A percentile compares a stretch with the other conserved stretches of the same genome.
Evolutionary conservation across 352 stramenopile genomes (phyloP).

Genomic region (Phytophthora sp.): DNA sequence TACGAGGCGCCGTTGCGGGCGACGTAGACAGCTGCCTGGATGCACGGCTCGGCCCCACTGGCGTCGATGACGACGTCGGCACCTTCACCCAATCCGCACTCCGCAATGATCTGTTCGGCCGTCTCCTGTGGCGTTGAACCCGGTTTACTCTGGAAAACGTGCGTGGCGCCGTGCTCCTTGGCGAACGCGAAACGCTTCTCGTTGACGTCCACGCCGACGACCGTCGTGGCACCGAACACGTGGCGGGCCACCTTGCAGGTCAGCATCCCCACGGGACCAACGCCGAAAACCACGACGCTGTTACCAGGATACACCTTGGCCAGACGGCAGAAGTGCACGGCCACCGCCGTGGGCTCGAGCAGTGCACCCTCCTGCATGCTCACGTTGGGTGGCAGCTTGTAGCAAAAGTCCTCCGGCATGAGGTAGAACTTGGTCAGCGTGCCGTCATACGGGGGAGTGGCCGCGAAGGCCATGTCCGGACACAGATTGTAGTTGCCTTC

Average conservation of each 20-base stretch:
- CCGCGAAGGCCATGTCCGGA: slow-evolving; percentile 33
- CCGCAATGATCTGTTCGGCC: slow-evolving; percentile 27
- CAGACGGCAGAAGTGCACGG: slow-evolving; percentile 39
- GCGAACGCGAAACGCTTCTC: slow-evolving; percentile 27
- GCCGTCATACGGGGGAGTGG: slow-evolving; percentile 31
- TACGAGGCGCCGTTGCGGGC: too few relatives aligned
- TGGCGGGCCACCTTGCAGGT: too few relatives aligned
- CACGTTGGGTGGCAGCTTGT: slow-evolving; percentile 29
- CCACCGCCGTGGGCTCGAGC: slow-evolving; percentile 35
- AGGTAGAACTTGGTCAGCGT: slow-evolving; percentile 37
- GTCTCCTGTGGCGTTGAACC: slow-evolving; percentile 20
- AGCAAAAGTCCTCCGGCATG: slow-evolving; percentile 37
- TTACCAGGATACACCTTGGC: too few relatives aligned
- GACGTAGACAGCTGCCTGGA: too few relatives aligned
- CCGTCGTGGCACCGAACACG: slow-evolving; percentile 34
- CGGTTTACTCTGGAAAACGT: slow-evolving; percentile 27
- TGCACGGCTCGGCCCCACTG: too few relatives aligned
- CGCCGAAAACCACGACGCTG: too few relatives aligned
- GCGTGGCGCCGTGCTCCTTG: slow-evolving; percentile 32
- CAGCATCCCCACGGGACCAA: too few relatives aligned
- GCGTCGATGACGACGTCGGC: slow-evolving; percentile 39
- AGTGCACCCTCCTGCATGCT: slow-evolving; percentile 34
- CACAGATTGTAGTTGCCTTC: slow-evolving; percentile 36
- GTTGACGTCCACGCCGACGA: slow-evolving; percentile 36
- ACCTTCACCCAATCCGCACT: slow-evolving; percentile 26